Evolutionary conservation across 2,329 filamentous ascomycete genomes (phyloP), one percentile per base, ranked within the genome.

Genomic region (Cordyceps farinosa): DNA sequence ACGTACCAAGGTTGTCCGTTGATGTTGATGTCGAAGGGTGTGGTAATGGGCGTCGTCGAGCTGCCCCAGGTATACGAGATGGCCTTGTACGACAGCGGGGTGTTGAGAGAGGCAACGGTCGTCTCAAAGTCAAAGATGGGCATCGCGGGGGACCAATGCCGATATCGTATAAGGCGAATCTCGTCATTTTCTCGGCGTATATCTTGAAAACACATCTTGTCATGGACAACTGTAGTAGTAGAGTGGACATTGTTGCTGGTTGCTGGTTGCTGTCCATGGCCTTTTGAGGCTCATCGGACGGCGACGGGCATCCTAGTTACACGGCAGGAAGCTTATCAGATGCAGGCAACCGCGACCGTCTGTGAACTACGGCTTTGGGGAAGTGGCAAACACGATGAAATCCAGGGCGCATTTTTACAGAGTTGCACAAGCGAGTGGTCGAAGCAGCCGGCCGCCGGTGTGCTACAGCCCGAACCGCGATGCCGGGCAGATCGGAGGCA

Each of bases 31-130:
- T 13, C 30, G 13, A 38, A 32, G 17, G 27, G 32, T 8, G 53
- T 44, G 11, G 22, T 17, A 36, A 45, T 45, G n/a, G 38, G 38
- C 38, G 22, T 36, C 11, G 6, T 9, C 29, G 30, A 29, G 42
- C 55, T 47, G 3, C 55, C 42, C 55, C 44, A 59, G n/a, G 29
- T 38, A 27, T 59, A 59, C 15, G 56, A 50, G 34, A 59, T 40
- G 44, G 56, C 56, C 11, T 36, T 32, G 45, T 59, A 59, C 4
- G 44, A 44, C 32, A 34, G 13, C 22, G 11, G 44, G 10, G 13
- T 34, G 13, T 50, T n/a, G 10, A 59, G 45, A 30, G 56, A 59
- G 32, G 29, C 45, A 27, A 30, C 22, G 7, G 13, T 40, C 32
- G 15, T 30, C 13, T 59, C 44, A 38, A 59, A 59, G 7, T 50